These are phyloP conservation scores for Metschnikowia kunwiensis DNA, from an alignment of 805 yeast species.

Conservation along the genomic window DNA sequence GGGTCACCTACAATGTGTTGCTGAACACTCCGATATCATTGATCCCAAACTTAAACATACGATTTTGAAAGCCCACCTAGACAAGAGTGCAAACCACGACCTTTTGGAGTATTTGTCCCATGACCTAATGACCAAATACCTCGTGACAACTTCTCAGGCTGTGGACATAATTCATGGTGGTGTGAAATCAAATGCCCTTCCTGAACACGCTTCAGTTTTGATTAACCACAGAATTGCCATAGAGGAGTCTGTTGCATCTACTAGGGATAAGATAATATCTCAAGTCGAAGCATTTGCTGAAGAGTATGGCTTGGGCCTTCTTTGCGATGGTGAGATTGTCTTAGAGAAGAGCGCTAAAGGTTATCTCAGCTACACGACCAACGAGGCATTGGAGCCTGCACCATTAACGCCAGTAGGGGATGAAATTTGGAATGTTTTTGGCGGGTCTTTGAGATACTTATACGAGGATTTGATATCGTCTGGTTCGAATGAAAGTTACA, in stretches of 20 bases:
- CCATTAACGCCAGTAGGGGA: constrained; percentile 44
- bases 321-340: constrained; percentile 26
- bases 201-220: constrained; percentile 43
- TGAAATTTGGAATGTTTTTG: constrained; percentile 48
- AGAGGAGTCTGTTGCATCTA: constrained; percentile 28
- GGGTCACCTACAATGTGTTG: constrained; percentile 43
- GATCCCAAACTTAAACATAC: constrained; percentile 31
- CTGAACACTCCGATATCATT: constrained; percentile 40
- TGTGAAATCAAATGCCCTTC: constrained; percentile 48
- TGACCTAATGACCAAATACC: constrained; percentile 29
- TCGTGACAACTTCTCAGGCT: constrained; percentile 48
- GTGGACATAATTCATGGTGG: constrained; percentile 48
- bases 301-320: constrained; percentile 36
- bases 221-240: constrained; percentile 48
- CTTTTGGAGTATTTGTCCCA: constrained; percentile 33
- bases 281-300: constrained; percentile 33
- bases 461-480: constrained; percentile 52
- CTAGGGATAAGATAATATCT: constrained; percentile 30
- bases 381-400: constrained; percentile 39
- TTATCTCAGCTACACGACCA: constrained; percentile 23
- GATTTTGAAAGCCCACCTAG: constrained; percentile 38
- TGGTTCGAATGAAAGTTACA: constrained; percentile 8
- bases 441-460: constrained; percentile 62
- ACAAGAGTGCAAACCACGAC: constrained; percentile 34
- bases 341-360: constrained; percentile 27